These are phyloP conservation scores for Elymus sibiricus DNA, from an alignment of 176 grass and related monocot genomes.

Conservation along the genomic window DNA sequence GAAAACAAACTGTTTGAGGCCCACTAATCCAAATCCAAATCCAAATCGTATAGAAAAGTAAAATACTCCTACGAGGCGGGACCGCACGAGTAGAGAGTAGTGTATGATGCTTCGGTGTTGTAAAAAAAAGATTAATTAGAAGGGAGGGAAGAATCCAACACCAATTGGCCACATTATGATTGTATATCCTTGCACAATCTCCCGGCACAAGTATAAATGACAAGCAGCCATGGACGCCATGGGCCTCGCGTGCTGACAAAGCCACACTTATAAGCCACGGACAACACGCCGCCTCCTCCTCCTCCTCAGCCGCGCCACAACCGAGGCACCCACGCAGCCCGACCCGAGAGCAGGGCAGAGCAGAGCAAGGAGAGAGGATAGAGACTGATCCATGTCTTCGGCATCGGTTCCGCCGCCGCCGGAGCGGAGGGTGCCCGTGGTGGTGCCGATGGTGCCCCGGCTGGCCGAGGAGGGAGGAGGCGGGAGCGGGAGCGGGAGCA, in stretches of 20 bases:
- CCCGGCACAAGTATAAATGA: constrained; percentile 41
- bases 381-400: constrained; percentile 22
- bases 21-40: neutral
- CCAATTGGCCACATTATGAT: neutral
- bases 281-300: constrained; percentile 4
- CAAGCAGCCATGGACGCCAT: constrained; percentile 15
- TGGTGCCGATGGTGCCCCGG: constrained; percentile 23
- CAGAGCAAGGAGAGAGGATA: neutral
- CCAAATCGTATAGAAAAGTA: too few relatives aligned
- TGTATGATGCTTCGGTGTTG: neutral
- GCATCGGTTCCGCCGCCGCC: neutral
- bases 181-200: constrained; percentile 20
- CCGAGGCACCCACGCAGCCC: neutral
- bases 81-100: neutral
- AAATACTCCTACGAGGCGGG: too few relatives aligned
- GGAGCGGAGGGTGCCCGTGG: constrained; percentile 32
- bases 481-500: neutral
- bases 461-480: constrained; percentile 20
- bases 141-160: neutral
- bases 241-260: constrained; percentile 34
- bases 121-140: neutral
- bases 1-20: neutral
- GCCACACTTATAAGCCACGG: constrained; percentile 40
- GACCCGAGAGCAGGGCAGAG: neutral
- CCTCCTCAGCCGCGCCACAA: neutral